Conservation (phyloP, 2,329 filamentous ascomycete genomes). For the Cryphonectria japonica region DNA sequence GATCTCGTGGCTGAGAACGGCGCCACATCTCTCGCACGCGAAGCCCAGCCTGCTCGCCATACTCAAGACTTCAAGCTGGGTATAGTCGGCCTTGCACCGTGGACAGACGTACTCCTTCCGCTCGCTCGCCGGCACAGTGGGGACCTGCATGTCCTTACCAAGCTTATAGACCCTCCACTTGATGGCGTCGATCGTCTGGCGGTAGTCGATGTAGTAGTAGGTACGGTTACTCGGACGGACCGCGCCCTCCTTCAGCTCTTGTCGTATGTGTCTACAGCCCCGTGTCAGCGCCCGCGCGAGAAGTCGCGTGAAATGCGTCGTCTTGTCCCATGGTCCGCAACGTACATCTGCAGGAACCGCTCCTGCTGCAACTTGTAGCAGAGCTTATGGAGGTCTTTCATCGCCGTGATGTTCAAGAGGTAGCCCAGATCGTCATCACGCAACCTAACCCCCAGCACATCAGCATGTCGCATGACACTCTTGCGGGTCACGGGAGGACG, state of each 20-base stretch:
- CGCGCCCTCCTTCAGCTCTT: slow-evolving; percentile 79
- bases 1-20: slow-evolving; percentile 65
- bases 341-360: slow-evolving; percentile 80
- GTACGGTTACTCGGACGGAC: slow-evolving; percentile 82
- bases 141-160: slow-evolving; percentile 84
- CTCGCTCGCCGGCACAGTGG: slow-evolving; percentile 78
- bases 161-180: slow-evolving; percentile 92
- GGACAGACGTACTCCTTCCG: slow-evolving; percentile 90
- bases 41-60: slow-evolving; percentile 73
- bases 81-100: slow-evolving; percentile 84
- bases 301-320: neutral
- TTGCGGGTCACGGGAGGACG: slow-evolving; percentile 40
- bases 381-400: slow-evolving; percentile 86
- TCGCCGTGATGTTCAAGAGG: slow-evolving; percentile 81
- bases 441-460: slow-evolving; percentile 68
- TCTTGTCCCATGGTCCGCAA: slow-evolving; percentile 28
- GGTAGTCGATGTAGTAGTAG: slow-evolving; percentile 97
- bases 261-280: slow-evolving; percentile 65
- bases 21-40: slow-evolving; percentile 77
- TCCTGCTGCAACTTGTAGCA: slow-evolving; percentile 85
- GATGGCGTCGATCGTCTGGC: slow-evolving; percentile 91
- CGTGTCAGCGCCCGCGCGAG: slow-evolving; percentile 21
- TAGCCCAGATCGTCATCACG: slow-evolving; percentile 87
- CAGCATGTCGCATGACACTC: slow-evolving; percentile 62
- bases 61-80: slow-evolving; percentile 86